Evolutionary conservation across 805 yeast species (phyloP).

Genomic region (Kockiozyma suomiensis): DNA sequence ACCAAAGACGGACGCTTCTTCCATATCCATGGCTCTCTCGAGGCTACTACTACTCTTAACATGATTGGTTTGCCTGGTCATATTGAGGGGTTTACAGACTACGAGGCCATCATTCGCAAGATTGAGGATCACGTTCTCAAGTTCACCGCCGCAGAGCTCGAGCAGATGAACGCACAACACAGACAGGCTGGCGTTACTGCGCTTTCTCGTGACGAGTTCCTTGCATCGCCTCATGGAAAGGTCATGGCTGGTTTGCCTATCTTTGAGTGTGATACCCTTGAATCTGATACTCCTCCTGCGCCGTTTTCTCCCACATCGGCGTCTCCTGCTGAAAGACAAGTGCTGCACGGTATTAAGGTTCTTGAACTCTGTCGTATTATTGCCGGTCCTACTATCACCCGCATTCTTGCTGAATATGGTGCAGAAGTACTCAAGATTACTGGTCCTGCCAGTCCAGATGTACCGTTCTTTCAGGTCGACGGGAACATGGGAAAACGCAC

Average conservation of each 20-base stretch:
- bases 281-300: constrained; percentile 40
- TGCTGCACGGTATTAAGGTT: constrained; percentile 43
- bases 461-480: constrained; percentile 45
- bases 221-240: constrained; percentile 42
- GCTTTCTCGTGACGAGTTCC: constrained; percentile 40
- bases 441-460: constrained; percentile 40
- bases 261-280: constrained; percentile 33
- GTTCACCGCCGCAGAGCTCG: constrained; percentile 41
- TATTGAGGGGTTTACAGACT: constrained; percentile 37
- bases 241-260: constrained; percentile 35
- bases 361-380: constrained; percentile 43
- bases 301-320: constrained; percentile 29
- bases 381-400: constrained; percentile 45
- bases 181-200: constrained; percentile 45
- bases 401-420: constrained; percentile 44
- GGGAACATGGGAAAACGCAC: constrained; percentile 46
- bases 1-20: constrained; percentile 37
- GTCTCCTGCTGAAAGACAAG: constrained; percentile 25
- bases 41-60: constrained; percentile 41
- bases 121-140: constrained; percentile 27
- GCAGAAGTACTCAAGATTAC: constrained; percentile 44
- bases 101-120: constrained; percentile 37
- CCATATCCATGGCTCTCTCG: constrained; percentile 45
- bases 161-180: constrained; percentile 39
- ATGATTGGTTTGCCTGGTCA: constrained; percentile 44